A percentile compares a stretch with the other conserved stretches of the same genome.
Evolutionary conservation across 2,329 filamentous ascomycete genomes (phyloP).

Genomic region (Aspergillus sp.): DNA sequence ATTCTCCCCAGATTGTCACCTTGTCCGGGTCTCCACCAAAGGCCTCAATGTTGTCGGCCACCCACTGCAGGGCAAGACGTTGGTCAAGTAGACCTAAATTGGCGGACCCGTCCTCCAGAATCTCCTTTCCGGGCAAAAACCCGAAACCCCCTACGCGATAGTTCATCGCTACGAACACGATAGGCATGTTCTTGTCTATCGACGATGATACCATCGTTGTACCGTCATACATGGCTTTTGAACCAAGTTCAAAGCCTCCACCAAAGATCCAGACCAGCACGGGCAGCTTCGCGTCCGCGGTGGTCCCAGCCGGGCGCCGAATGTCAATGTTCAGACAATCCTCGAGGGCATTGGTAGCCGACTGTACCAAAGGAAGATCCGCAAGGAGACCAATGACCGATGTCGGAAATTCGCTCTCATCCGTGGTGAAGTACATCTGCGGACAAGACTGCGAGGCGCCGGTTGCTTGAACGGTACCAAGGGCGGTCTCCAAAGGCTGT

Average conservation of each 20-base stretch:
- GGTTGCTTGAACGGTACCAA: conserved; percentile 65
- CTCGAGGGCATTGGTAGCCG: conserved; percentile 57
- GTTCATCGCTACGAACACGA: conserved; percentile 76
- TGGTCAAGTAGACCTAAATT: conserved; percentile 76
- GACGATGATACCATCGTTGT: conserved; percentile 38
- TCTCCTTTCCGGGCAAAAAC: conserved; percentile 69
- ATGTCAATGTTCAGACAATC: conserved; percentile 66
- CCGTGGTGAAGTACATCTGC: conserved; percentile 66
- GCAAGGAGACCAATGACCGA: conserved; percentile 54
- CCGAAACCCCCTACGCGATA: conserved; percentile 76
- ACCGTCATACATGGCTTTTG: conserved; percentile 45
- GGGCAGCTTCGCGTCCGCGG: conserved; percentile 58
- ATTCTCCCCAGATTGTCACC: conserved; percentile 79
- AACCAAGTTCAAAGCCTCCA: conserved; percentile 55
- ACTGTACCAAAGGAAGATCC: conserved; percentile 61
- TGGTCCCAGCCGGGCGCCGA: conserved; percentile 60
- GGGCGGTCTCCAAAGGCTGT: conserved; percentile 55
- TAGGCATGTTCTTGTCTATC: conserved; percentile 58
- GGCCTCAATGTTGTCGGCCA: conserved; percentile 71
- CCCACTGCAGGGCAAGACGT: conserved; percentile 71
- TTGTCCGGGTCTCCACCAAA: conserved; percentile 80
- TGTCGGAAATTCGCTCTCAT: conserved; percentile 42
- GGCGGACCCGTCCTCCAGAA: conserved; percentile 65
- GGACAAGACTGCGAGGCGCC: conserved; percentile 65
- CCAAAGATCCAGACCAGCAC: conserved; percentile 73